Conservation (phyloP, 1,284 basidiomycete species). For the Papiliotrema laurentii region DNA sequence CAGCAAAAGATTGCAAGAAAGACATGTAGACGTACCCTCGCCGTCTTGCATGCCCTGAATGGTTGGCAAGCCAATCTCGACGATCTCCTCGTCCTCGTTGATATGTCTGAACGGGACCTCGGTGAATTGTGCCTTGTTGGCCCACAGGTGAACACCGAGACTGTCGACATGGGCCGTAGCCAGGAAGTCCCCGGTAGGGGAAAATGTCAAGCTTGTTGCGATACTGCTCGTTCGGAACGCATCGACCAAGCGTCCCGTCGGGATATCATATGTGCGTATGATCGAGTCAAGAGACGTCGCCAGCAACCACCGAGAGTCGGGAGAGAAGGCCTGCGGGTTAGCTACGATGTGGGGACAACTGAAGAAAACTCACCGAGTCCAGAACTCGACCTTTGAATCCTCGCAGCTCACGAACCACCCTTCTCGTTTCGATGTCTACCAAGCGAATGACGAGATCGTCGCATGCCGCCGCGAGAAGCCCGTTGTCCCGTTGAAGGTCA, state of each 20-base stretch:
- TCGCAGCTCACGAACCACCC: slow-evolving; percentile 78
- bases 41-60: slow-evolving; percentile 75
- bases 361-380: slow-evolving; percentile 62
- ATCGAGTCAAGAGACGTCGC: slow-evolving; percentile 82
- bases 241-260: slow-evolving; percentile 86
- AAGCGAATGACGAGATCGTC: slow-evolving; percentile 81
- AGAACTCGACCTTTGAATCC: slow-evolving; percentile 76
- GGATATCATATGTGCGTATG: slow-evolving; percentile 94
- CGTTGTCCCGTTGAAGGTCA: slow-evolving; percentile 75
- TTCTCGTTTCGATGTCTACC: slow-evolving; percentile 84
- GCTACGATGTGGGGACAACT: not conserved
- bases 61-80: slow-evolving; percentile 68
- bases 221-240: slow-evolving; percentile 86
- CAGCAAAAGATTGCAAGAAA: not conserved
- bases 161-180: slow-evolving; percentile 93
- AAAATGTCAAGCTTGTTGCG: slow-evolving; percentile 86
- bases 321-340: slow-evolving; percentile 71
- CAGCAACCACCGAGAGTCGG: slow-evolving; percentile 90
- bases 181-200: slow-evolving; percentile 91
- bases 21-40: slow-evolving; percentile 16
- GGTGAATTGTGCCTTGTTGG: slow-evolving; percentile 89
- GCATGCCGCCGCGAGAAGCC: slow-evolving; percentile 76
- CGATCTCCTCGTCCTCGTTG: slow-evolving; percentile 63
- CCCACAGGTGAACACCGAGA: slow-evolving; percentile 92
- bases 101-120: slow-evolving; percentile 79